Base-by-base conservation (phyloP, 2,329 filamentous ascomycete species). In the Helotiales sp. region DNA sequence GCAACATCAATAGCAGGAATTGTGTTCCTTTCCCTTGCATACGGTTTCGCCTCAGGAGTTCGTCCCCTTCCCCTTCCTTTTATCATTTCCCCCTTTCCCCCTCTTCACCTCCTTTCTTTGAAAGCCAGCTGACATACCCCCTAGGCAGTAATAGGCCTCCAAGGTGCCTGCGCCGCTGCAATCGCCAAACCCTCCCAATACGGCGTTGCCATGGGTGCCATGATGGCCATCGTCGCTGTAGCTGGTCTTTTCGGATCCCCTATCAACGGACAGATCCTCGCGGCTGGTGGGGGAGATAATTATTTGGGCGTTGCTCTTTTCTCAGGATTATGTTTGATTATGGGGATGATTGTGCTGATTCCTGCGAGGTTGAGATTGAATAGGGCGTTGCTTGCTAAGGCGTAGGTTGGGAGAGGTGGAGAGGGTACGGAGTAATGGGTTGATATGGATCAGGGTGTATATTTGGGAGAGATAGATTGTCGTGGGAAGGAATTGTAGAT, bases 251-350 rank as follows among this genome's bases (percentile, higher is more conserved):
- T 66, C 29, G 62, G 63, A 9, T 61, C 66, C 9, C 65, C 66
- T 2, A 66, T 66, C 10, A 66, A 63, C 24, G 64, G 64, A 1
- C 52, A 65, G 33, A 55, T 69, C 8, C 47, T 69, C 5, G 36
- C 29, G 24, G 22, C 31, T 1, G 65, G 42, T 25, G 53, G 55
- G 17, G n/a, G n/a, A n/a, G n/a, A n/a, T n/a, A n/a, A n/a, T n/a
- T 67, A 63, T 55, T 51, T 66, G 12, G 61, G 63, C 24, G 40
- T 68, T 2, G 62, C 61, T 5, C 57, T 68, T 5, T 67, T 67
- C 33, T 63, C 64, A 5, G 63, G 64, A n/a, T 31, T 64, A 12
- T 34, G 57, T 2, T 62, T 67, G 54, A 22, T 68, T 5, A 15
- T 67, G 13, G 66, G 66, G 5, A 58, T 51, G 19, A 42, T 61